Base-by-base conservation (phyloP, 257 asterid genomes). In the Primulina eburnea region DNA sequence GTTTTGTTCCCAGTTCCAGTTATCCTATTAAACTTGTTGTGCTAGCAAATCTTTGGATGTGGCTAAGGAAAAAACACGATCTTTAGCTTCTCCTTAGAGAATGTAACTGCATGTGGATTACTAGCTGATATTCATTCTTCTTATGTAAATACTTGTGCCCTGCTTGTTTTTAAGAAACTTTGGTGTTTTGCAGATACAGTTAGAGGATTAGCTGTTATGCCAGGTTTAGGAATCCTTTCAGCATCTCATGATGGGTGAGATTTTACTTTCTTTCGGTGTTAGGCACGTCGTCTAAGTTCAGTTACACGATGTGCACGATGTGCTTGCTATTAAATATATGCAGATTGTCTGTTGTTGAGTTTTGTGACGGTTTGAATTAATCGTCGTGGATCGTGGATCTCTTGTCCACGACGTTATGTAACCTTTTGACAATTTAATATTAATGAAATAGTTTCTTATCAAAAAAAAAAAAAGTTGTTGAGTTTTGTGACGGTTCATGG, bases 201-300 rank as follows among this genome's bases (percentile, higher is more conserved):
- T 76, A 90, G 99, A 65, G 95, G 95, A 58, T 77, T 94, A 77
- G 97, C 97, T 32, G 75, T 79, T 55, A 85, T 94, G 92, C 97
- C 95, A 60, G 84, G 80, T 63, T 70, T 91, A 68, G 99, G 99
- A 80, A 71, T 94, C 73, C 84, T 94, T 68, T 94, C 99, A 47
- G 93, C 99, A 64, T 94, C 99, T 50, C 99, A 94, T 80, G 99
- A 94, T 82, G 97, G 99, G 99, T 91, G 79, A 73, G 62, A 62
- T 78, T 57, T 74, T 62, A 53, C 16, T 60, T 5, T 14, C 52
- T 64, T 47, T 71, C 29, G 55, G 16, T 56, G 21, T 47, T 77
- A 52, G 60, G 69, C 53, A 0, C 65, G 58, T 57, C 61, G 56
- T 30, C 43, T 28, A 52, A 18, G 38, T 60, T 67, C 12, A 59